Conservation (phyloP, 495 filamentous ascomycete species). For the Penicillium samsonianum region DNA sequence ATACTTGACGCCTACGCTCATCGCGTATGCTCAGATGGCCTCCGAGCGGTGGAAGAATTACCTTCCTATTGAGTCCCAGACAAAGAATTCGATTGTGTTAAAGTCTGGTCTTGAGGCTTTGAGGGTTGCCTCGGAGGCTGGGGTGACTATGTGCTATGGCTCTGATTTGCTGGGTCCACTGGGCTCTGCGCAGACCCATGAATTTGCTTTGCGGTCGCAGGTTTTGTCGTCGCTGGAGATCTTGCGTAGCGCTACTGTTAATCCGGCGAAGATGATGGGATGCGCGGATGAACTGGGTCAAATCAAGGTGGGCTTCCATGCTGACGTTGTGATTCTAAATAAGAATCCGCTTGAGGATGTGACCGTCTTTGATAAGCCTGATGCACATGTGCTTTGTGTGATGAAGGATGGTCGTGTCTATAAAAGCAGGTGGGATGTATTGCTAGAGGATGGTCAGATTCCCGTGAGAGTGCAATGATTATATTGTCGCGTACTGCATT, state of each 20-base stretch:
- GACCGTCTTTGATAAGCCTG: constrained; percentile 47
- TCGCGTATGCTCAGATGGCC: constrained; percentile 53
- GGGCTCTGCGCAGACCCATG: constrained; percentile 47
- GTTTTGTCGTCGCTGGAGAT: constrained; percentile 46
- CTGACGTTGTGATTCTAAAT: constrained; percentile 47
- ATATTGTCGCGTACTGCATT: not conserved
- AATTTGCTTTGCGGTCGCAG: constrained; percentile 49
- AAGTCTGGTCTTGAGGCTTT: constrained; percentile 46
- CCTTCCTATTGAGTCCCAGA: constrained; percentile 40
- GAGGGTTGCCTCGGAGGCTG: constrained; percentile 47
- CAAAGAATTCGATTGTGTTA: constrained; percentile 51
- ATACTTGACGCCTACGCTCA: constrained; percentile 54
- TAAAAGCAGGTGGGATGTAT: constrained; percentile 43
- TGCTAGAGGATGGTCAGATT: constrained; percentile 35
- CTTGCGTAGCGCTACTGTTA: constrained; percentile 53
- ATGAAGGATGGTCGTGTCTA: constrained; percentile 53
- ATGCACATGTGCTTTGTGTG: constrained; percentile 47
- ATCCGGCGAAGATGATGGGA: constrained; percentile 49
- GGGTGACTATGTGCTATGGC: constrained; percentile 56
- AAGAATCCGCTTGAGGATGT: constrained; percentile 55
- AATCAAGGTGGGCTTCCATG: constrained; percentile 42
- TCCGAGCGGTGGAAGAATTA: constrained; percentile 42
- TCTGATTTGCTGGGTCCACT: constrained; percentile 55
- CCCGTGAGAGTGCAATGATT: constrained; percentile 27
- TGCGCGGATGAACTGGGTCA: constrained; percentile 45